Conservation (phyloP, 805 yeast species). For the Cephaloascus albidus region DNA sequence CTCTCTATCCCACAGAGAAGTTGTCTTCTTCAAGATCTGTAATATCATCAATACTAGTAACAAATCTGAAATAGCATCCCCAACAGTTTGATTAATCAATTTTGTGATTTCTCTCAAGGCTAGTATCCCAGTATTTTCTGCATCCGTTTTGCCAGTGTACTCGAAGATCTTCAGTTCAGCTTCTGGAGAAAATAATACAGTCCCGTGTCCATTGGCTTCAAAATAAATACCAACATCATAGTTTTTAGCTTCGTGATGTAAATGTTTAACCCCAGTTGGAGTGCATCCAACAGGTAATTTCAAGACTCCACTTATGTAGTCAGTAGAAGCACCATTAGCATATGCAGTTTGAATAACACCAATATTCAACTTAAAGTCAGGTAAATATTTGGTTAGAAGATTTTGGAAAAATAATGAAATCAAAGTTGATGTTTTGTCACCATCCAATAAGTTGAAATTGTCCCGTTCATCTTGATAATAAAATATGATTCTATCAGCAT, state of each 20-base stretch:
- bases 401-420: slow-evolving; percentile 60
- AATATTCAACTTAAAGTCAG: slow-evolving; percentile 31
- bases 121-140: slow-evolving; percentile 38
- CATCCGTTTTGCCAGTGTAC: slow-evolving; percentile 25
- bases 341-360: slow-evolving; percentile 98
- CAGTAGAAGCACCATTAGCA: slow-evolving; percentile 90
- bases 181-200: slow-evolving; percentile 67
- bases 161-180: slow-evolving; percentile 25
- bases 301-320: slow-evolving; percentile 50
- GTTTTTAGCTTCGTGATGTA: slow-evolving; percentile 82
- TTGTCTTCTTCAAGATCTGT: slow-evolving; percentile 43
- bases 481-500: slow-evolving; percentile 90
- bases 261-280: slow-evolving; percentile 93
- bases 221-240: slow-evolving; percentile 91
- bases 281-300: slow-evolving; percentile 79
- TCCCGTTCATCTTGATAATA: slow-evolving; percentile 39
- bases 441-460: slow-evolving; percentile 62
- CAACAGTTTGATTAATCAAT: slow-evolving; percentile 93
- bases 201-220: slow-evolving; percentile 99
- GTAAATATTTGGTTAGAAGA: slow-evolving; percentile 34
- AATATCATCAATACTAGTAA: slow-evolving; percentile 65
- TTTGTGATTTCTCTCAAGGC: slow-evolving; percentile 53
- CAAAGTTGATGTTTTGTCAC: slow-evolving; percentile 87
- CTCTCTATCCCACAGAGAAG: slow-evolving; percentile 64
- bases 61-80: slow-evolving; percentile 94